phyloP scores from a whole-genome alignment of 2,329 filamentous ascomycete genomes.

The Tolypocladium sp. region DNA sequence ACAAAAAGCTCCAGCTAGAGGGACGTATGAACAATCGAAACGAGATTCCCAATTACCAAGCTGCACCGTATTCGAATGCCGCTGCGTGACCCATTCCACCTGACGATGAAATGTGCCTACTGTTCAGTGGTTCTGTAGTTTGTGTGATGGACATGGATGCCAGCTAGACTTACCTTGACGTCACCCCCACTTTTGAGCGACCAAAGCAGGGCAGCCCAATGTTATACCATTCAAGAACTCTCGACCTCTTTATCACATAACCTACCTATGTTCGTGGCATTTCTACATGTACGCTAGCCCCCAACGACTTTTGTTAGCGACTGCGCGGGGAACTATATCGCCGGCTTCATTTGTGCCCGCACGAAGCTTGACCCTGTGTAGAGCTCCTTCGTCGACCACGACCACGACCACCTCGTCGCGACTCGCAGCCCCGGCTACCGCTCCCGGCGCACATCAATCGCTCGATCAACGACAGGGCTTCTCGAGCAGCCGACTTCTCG shows the following conservation, averaged over 20 bases:
- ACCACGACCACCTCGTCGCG: neutral
- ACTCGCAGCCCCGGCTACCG: neutral
- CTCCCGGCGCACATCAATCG: neutral
- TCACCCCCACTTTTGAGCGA: constrained; percentile 17
- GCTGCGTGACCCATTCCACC: neutral
- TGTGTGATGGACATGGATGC: neutral
- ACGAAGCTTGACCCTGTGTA: neutral
- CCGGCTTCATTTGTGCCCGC: neutral
- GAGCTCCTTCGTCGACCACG: neutral
- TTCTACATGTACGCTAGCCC: neutral
- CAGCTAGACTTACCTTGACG: constrained; percentile 12
- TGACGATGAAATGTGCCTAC: neutral
- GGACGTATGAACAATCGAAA: constrained; percentile 22
- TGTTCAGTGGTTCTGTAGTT: constrained; percentile 4
- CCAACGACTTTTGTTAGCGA: neutral
- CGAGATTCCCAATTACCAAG: constrained; percentile 6
- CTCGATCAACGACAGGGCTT: constrained; percentile 6
- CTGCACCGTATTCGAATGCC: neutral
- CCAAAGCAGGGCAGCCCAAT: constrained; percentile 2
- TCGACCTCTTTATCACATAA: neutral
- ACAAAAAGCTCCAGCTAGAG: constrained; percentile 23
- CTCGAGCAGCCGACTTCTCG: constrained; percentile 5
- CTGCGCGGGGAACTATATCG: neutral
- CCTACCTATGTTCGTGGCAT: neutral
- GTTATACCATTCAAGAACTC: neutral